Conservation (phyloP, 2,329 filamentous ascomycete genomes). For the Davidsoniella neocaledoniae region DNA sequence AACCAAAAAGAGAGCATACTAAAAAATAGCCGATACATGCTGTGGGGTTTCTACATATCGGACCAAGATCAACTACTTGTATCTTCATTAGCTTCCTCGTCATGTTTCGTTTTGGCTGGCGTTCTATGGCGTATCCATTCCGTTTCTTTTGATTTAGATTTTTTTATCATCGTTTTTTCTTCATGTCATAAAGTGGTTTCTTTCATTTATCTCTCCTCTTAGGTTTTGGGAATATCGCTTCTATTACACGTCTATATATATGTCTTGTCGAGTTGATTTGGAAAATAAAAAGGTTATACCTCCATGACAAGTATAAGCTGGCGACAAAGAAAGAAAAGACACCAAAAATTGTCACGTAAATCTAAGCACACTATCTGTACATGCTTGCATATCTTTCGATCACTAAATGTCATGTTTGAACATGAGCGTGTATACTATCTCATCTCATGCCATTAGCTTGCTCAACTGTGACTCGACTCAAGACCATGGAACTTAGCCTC, state of each 20-base stretch:
- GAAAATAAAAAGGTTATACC: no score
- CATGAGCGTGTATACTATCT: no score
- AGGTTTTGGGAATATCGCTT: not conserved
- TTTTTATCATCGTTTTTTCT: slow-evolving; percentile 3
- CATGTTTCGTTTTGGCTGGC: slow-evolving; percentile 10
- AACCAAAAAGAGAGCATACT: not conserved
- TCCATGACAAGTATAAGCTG: no score
- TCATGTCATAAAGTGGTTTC: not conserved
- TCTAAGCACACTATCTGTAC: not conserved
- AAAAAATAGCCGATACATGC: not conserved
- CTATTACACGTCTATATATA: not conserved
- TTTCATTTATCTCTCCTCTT: slow-evolving; percentile 17
- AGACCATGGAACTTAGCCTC: slow-evolving; percentile 1
- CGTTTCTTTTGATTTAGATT: slow-evolving; percentile 5
- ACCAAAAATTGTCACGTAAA: not conserved
- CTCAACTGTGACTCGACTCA: not conserved
- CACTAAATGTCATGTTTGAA: no score
- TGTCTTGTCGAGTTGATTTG: not conserved
- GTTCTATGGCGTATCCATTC: slow-evolving; percentile 10
- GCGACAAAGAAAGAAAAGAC: no score
- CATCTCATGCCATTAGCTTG: no score
- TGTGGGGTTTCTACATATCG: no score
- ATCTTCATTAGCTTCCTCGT: not conserved
- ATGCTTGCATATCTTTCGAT: not conserved
- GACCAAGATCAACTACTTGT: no score